Conservation (phyloP, 2,329 filamentous ascomycete species). For the Karstenula rhodostoma region DNA sequence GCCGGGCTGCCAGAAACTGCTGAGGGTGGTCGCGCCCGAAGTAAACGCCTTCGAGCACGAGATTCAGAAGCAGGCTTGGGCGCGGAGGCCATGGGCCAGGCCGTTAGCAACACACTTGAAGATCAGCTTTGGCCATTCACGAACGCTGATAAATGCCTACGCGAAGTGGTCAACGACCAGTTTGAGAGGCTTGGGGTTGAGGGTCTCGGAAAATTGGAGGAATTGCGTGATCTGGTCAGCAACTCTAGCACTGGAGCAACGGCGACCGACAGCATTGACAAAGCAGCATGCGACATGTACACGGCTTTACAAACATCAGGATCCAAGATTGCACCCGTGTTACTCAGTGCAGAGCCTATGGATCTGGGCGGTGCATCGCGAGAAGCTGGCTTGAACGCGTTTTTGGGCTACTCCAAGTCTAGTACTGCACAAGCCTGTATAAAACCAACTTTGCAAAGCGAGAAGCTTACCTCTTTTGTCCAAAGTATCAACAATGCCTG, state of each 20-base stretch:
- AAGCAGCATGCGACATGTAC: conserved; percentile 55
- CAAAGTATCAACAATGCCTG: conserved; percentile 56
- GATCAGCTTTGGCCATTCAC: conserved; percentile 62
- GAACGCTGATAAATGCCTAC: conserved; percentile 66
- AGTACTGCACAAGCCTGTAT: conserved; percentile 50
- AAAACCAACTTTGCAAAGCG: conserved; percentile 51
- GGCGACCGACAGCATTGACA: conserved; percentile 32
- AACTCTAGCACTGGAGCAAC: conserved; percentile 21
- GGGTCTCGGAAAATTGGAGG: conserved; percentile 53
- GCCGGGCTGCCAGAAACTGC: conserved; percentile 65
- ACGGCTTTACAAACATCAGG: conserved; percentile 43
- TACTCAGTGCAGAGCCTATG: conserved; percentile 59
- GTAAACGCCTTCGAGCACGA: conserved; percentile 67
- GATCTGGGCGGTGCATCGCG: conserved; percentile 59
- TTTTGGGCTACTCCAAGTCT: conserved; percentile 64
- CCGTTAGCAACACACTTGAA: conserved; percentile 63
- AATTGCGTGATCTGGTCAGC: conserved; percentile 40
- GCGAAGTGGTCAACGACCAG: conserved; percentile 61
- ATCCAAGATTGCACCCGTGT: conserved; percentile 55
- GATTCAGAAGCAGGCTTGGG: conserved; percentile 59
- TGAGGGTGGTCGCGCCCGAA: conserved; percentile 65
- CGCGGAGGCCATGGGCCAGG: conserved; percentile 58
- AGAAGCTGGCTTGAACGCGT: conserved; percentile 62
- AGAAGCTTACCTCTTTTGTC: conserved; percentile 53
- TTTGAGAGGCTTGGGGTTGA: conserved; percentile 62